These are phyloP conservation scores for Pleurotus ostreatus DNA, from an alignment of 768 basidiomycete species.

Conservation along the genomic window DNA sequence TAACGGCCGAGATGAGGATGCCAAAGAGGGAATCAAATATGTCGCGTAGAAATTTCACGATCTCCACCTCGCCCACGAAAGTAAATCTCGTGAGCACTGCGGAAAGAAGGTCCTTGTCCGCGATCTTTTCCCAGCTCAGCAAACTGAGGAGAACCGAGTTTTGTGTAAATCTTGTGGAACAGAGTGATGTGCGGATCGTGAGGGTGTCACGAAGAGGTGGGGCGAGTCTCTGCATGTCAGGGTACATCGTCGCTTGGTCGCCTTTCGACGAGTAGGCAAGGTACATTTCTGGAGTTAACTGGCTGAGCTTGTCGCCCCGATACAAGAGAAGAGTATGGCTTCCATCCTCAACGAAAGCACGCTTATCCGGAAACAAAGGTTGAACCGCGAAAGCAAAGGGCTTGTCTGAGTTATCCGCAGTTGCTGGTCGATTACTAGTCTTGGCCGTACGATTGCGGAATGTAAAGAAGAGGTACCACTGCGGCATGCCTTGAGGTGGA, in stretches of 20 bases:
- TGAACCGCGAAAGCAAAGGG: constrained; percentile 93
- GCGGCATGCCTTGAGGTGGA: constrained; percentile 59
- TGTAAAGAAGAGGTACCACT: constrained; percentile 93
- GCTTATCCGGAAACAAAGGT: constrained; percentile 74
- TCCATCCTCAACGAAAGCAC: constrained; percentile 85
- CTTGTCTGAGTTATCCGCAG: constrained; percentile 48
- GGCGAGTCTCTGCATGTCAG: constrained; percentile 61
- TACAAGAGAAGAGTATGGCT: constrained; percentile 84
- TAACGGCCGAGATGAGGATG: constrained; percentile 73
- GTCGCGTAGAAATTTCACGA: constrained; percentile 86
- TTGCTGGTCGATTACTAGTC: constrained; percentile 24
- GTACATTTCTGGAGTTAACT: constrained; percentile 67
- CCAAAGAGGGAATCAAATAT: constrained; percentile 93
- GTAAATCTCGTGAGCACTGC: constrained; percentile 79
- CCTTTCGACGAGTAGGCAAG: constrained; percentile 49
- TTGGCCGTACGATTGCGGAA: constrained; percentile 63
- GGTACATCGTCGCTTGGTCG: constrained; percentile 54
- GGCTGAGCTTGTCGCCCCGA: constrained; percentile 66
- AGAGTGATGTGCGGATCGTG: constrained; percentile 82
- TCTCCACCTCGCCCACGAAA: constrained; percentile 92
- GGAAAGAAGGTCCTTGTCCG: constrained; percentile 60
- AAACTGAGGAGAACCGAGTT: constrained; percentile 79
- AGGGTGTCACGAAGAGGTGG: constrained; percentile 74
- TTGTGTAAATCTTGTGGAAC: constrained; percentile 90
- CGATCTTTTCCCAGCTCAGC: constrained; percentile 74